Evolutionary conservation across 2,329 filamentous ascomycete species (phyloP), one percentile per base, ranked within the genome.

Genomic region (Alternaria ethzedia): DNA sequence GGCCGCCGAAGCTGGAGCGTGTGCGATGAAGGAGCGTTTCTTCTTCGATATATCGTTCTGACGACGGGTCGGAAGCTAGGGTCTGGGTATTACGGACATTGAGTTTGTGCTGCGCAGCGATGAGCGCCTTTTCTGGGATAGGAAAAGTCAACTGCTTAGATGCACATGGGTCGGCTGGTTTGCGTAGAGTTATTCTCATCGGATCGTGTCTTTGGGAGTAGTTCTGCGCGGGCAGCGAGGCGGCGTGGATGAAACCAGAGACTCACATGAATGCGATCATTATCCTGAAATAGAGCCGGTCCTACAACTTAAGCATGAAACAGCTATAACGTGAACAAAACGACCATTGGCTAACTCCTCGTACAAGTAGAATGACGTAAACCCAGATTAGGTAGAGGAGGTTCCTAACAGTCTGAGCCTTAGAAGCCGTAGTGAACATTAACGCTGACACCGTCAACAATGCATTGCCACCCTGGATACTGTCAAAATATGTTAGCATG

Each of bases 381-480:
- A 1, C n/a, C n/a, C n/a, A 41, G 15, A 17, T 10, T 41, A 11
- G 36, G 36, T 17, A 17, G 36, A 17, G 36, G 15, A 41, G 9
- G 32, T 10, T 41, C 2, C 15, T 41, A 3, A 1, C 2, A 3
- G 32, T n/a, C 1, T 0, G 12, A 2, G 20, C 20, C 21, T 64
- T 13, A 71, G 17, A 75, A 70, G 3, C 70, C 66, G 25, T 74
- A 76, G 15, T 67, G 57, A 11, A 76, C 62, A 3, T 57, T 72
- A 3, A 77, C 36, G 17, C 58, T 64, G 6, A 76, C 58, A 9
- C 56, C 59, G 1, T 71, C 57, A 5, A 78, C 75, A 4, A 69
- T 41, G 30, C 75, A 77, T 32, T 67, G 58, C 76, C 76, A 79
- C 3, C 74, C 73, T 5, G 69, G 70, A 46, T 69, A 76, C 75